Evolutionary conservation across 768 basidiomycete species (phyloP).

Genomic region (Boletus pseudo-olivaceus): DNA sequence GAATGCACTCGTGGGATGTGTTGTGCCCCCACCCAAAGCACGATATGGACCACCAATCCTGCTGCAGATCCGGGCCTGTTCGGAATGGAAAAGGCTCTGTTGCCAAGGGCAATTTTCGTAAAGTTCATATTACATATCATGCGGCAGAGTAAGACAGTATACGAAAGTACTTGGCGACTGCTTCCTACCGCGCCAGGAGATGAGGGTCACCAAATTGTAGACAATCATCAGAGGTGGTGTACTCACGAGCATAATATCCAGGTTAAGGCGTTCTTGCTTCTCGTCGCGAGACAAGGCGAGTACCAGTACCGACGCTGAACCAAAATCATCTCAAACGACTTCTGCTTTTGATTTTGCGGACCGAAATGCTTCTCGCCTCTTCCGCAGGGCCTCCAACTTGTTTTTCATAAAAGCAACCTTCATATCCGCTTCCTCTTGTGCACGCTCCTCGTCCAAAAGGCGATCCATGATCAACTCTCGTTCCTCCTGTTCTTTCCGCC

Average conservation of each 20-base stretch:
- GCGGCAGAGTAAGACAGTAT: neutral
- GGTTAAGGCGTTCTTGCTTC: neutral
- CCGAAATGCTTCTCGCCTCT: slow-evolving; percentile 39
- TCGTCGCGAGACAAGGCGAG: neutral
- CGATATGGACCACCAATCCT: neutral
- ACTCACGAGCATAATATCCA: neutral
- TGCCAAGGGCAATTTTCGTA: neutral
- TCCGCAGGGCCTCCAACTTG: slow-evolving; percentile 56
- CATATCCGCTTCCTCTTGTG: slow-evolving; percentile 85
- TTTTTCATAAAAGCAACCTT: slow-evolving; percentile 64
- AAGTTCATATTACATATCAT: neutral
- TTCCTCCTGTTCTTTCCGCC: slow-evolving; percentile 63
- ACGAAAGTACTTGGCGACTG: neutral
- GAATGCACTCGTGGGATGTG: neutral
- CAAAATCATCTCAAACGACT: slow-evolving; percentile 5
- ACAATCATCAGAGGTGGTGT: neutral
- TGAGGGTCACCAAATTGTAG: neutral
- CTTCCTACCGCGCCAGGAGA: neutral
- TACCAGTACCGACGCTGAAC: neutral
- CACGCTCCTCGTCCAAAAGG: slow-evolving; percentile 77
- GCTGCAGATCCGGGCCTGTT: neutral
- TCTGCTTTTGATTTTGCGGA: slow-evolving; percentile 18
- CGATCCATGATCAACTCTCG: slow-evolving; percentile 84
- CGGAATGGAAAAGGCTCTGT: neutral
- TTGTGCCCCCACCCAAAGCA: neutral